A percentile compares a stretch with the other conserved stretches of the same genome.
These are phyloP conservation scores for Aspergillus flavus DNA, from an alignment of 2,329 filamentous ascomycete genomes.

Conservation along the genomic window DNA sequence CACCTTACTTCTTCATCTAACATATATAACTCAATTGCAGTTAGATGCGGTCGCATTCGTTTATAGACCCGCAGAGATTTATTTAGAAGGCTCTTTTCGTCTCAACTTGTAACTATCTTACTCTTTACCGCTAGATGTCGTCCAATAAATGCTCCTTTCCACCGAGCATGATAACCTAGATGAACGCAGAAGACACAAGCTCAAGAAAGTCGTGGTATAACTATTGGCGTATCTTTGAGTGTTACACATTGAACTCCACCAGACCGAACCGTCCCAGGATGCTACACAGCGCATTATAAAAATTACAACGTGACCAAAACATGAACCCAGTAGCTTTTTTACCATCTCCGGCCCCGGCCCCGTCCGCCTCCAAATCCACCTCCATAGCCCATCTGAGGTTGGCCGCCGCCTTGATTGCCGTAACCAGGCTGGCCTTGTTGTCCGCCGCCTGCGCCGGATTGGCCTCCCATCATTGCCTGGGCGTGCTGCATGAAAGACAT, in stretches of 20 bases:
- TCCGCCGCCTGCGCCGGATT: conserved; percentile 41
- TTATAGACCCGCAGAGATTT: not conserved
- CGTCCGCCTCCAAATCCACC: conserved; percentile 45
- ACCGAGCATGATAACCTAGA: conserved; percentile 9
- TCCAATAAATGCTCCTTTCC: conserved; percentile 13
- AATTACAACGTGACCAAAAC: conserved; percentile 18
- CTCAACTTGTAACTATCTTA: not conserved
- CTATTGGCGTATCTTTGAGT: conserved; percentile 1
- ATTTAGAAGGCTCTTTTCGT: no score
- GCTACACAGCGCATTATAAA: conserved; percentile 13
- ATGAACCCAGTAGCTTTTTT: conserved; percentile 16
- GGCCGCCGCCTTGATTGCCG: conserved; percentile 39
- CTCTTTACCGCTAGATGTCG: not conserved
- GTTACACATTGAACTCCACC: conserved; percentile 22
- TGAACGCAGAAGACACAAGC: not conserved
- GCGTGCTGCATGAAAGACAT: conserved; percentile 57
- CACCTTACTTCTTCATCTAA: not conserved
- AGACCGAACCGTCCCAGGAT: conserved; percentile 15
- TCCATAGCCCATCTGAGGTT: conserved; percentile 46
- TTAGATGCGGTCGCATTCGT: not conserved
- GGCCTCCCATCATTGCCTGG: conserved; percentile 52
- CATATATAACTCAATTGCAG: not conserved
- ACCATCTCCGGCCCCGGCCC: conserved; percentile 45
- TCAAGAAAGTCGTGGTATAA: not conserved
- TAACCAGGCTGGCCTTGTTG: conserved; percentile 40